These are phyloP conservation scores for Stagonosporopsis vannaccii DNA, from an alignment of 2,329 filamentous ascomycete species.

Conservation along the genomic window DNA sequence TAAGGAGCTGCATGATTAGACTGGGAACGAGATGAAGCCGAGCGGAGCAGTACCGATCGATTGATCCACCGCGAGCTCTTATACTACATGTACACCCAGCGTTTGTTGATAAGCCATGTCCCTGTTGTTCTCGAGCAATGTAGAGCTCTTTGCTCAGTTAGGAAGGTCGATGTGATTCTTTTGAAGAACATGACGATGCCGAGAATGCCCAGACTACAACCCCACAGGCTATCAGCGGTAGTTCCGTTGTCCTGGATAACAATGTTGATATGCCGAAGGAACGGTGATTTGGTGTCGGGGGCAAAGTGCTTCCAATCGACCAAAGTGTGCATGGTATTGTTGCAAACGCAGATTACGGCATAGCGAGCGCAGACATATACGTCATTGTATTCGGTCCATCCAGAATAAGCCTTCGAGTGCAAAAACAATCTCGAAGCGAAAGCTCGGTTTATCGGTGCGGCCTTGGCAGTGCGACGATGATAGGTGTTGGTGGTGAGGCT, in stretches of 20 bases:
- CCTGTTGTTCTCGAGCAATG: slow-evolving; percentile 2
- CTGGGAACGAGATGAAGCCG: neutral
- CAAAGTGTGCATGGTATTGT: neutral
- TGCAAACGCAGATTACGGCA: neutral
- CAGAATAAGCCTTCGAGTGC: neutral
- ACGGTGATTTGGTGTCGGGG: neutral
- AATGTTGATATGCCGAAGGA: neutral
- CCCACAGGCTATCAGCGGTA: slow-evolving; percentile 19
- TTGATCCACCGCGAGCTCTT: slow-evolving; percentile 8
- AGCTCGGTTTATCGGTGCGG: slow-evolving; percentile 4
- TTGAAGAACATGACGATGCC: slow-evolving; percentile 38
- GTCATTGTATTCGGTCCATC: neutral
- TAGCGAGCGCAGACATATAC: neutral
- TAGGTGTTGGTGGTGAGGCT: slow-evolving; percentile 14
- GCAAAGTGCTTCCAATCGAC: neutral
- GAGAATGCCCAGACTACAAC: slow-evolving; percentile 25
- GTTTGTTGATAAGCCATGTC: slow-evolving; percentile 25
- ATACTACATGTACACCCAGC: neutral
- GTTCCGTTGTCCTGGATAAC: slow-evolving; percentile 7
- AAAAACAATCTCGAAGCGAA: slow-evolving; percentile 2
- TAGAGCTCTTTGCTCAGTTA: slow-evolving; percentile 33
- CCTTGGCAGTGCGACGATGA: slow-evolving; percentile 13
- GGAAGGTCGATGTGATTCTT: slow-evolving; percentile 35
- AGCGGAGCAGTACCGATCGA: neutral
- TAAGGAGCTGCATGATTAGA: slow-evolving; percentile 34